Conservation (phyloP, 2,329 filamentous ascomycete species). For the Penicillium sp. region DNA sequence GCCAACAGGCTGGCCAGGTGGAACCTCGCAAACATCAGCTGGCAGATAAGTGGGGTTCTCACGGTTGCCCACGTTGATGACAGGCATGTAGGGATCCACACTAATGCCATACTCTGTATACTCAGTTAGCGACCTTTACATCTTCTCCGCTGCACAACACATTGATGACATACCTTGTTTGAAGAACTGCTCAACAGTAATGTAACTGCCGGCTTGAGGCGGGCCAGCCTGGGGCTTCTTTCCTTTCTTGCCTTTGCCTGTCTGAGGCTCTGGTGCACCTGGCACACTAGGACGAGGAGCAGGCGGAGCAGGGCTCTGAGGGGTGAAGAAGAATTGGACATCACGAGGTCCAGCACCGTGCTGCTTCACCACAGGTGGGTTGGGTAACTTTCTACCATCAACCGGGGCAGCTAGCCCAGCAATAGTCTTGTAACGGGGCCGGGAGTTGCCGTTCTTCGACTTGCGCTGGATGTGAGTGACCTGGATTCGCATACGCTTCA, state of each 20-base stretch:
- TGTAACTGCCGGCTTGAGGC: constrained; percentile 38
- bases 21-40: constrained; percentile 59
- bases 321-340: constrained; percentile 51
- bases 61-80: constrained; percentile 61
- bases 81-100: constrained; percentile 45
- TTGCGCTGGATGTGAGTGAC: constrained; percentile 39
- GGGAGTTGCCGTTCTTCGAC: constrained; percentile 29
- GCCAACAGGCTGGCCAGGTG: constrained; percentile 60
- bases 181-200: constrained; percentile 52
- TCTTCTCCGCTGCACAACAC: neutral
- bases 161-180: constrained; percentile 31
- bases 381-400: constrained; percentile 33
- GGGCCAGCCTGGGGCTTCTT: constrained; percentile 26
- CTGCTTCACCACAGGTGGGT: constrained; percentile 34
- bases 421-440: constrained; percentile 45
- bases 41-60: constrained; percentile 60
- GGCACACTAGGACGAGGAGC: constrained; percentile 7
- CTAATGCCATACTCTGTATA: constrained; percentile 37
- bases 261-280: constrained; percentile 6
- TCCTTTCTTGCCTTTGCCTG: constrained; percentile 25
- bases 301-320: neutral
- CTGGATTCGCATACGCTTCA: constrained; percentile 41
- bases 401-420: constrained; percentile 39
- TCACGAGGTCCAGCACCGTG: constrained; percentile 48
- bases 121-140: neutral